Evolutionary conservation across 202 grass and related monocot species (phyloP), one percentile per base, ranked within the genome.

Genomic region (Hordeum pubiflorum): DNA sequence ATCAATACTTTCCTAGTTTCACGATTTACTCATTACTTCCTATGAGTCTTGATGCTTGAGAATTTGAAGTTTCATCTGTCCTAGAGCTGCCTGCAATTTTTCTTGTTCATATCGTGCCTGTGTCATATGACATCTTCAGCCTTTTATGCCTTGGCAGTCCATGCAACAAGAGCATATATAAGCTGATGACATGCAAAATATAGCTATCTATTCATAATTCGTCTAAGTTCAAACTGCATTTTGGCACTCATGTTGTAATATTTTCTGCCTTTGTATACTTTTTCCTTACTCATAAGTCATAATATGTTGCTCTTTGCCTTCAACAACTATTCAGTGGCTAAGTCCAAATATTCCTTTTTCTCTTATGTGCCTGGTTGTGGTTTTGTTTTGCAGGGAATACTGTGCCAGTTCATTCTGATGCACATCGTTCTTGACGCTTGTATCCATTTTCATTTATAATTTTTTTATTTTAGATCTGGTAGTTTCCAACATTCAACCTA

Each of bases 341-440:
- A 60, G 9, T 77, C 3, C 9, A 63, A 20, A 72, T 50, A n/a
- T 54, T n/a, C 50, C 50, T 58, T 77, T 40, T 40, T 79, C 14
- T 54, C 69, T 75, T 73, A 86, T 41, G 44, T 37, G n/a, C 3
- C 11, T 69, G 14, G 43, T 43, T 78, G 3, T 64, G 10, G 59
- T 79, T 12, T 69, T 14, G 56, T 89, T 82, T 94, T 94, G 76
- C 90, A 94, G 92, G 95, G 82, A 64, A 70, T 94, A 80, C 78
- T 94, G 40, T 81, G 79, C 75, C 84, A 69, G 69, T 86, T 84
- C 63, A 79, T 85, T 86, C 80, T 98, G 74, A 61, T 87, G 77
- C 81, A 94, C 84, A 83, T 98, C 81, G 52, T 87, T 85, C 77
- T 98, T 58, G 95, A 98, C 20, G 69, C 88, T 70, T 91, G 95